A percentile compares a stretch with the other conserved stretches of the same genome.
phyloP scores from a whole-genome alignment of 768 basidiomycete species.

The Cubamyces sp. region DNA sequence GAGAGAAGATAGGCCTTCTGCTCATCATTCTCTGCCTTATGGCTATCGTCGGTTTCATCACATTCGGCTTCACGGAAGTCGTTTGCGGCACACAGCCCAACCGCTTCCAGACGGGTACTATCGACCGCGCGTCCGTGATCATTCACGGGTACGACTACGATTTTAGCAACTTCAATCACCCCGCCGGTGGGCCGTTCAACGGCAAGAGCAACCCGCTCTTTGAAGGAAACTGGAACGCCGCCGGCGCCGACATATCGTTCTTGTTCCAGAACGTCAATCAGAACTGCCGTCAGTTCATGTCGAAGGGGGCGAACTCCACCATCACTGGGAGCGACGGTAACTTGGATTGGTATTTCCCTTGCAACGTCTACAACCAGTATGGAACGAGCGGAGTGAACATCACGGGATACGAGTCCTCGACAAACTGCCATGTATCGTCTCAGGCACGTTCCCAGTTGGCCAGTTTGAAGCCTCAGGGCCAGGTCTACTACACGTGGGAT shows the following conservation, averaged over 20 bases:
- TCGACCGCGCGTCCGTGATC: constrained; percentile 81
- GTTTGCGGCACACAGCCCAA: constrained; percentile 90
- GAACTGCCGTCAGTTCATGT: constrained; percentile 79
- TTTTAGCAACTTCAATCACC: constrained; percentile 85
- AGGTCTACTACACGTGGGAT: constrained; percentile 95
- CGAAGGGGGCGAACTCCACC: constrained; percentile 65
- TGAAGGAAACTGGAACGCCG: constrained; percentile 72
- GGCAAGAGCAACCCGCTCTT: constrained; percentile 85
- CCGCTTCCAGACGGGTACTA: constrained; percentile 78
- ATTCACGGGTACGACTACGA: constrained; percentile 96
- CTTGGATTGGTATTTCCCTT: constrained; percentile 97
- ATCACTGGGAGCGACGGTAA: constrained; percentile 65
- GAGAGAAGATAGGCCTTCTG: constrained; percentile 96
- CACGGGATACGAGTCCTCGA: constrained; percentile 64
- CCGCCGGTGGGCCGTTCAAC: constrained; percentile 71
- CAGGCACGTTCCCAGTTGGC: constrained; percentile 57
- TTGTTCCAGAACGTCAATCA: constrained; percentile 92
- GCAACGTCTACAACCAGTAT: constrained; percentile 84
- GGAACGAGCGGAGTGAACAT: constrained; percentile 63
- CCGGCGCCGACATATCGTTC: constrained; percentile 91
- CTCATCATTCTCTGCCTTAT: constrained; percentile 80
- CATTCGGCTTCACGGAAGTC: constrained; percentile 94
- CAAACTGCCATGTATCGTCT: constrained; percentile 73
- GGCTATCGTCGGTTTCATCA: constrained; percentile 95
- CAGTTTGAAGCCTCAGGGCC: constrained; percentile 63